phyloP scores from a whole-genome alignment of 73 alveolate species.

The Paramecium biaurelia region DNA sequence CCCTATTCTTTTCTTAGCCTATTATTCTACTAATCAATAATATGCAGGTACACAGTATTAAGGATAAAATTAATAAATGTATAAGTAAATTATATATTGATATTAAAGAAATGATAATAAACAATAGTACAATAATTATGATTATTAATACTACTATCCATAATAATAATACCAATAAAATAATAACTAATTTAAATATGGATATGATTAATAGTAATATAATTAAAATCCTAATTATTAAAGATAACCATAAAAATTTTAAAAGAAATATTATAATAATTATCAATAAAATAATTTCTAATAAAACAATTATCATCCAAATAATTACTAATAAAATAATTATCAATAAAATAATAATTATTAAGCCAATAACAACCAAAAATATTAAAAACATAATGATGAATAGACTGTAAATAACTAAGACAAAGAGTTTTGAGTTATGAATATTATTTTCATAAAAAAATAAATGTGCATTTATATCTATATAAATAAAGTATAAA shows the following conservation, averaged over 20 bases:
- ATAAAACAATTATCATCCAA: not conserved
- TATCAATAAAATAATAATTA: not conserved
- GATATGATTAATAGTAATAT: not conserved
- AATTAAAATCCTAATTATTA: not conserved
- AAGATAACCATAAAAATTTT: conserved; percentile 6
- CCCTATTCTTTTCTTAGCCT: not conserved
- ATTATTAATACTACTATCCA: not conserved
- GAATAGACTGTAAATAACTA: conserved; percentile 26
- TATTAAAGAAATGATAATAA: not conserved
- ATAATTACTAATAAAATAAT: not conserved
- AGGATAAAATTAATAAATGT: not conserved
- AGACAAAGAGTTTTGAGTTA: not conserved
- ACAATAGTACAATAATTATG: not conserved
- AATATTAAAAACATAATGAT: not conserved
- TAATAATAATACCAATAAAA: not conserved
- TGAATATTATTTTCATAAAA: not conserved
- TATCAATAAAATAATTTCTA: not conserved
- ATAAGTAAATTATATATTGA: not conserved
- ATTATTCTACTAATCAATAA: not conserved
- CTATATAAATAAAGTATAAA: too few relatives aligned
- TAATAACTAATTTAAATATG: not conserved
- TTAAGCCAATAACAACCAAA: not conserved
- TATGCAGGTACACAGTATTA: not conserved
- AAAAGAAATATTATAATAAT: not conserved
- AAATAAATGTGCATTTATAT: conserved; percentile 18